Conservation (phyloP, 2,329 filamentous ascomycete species). For the Neopestalotiopsis sp. region DNA sequence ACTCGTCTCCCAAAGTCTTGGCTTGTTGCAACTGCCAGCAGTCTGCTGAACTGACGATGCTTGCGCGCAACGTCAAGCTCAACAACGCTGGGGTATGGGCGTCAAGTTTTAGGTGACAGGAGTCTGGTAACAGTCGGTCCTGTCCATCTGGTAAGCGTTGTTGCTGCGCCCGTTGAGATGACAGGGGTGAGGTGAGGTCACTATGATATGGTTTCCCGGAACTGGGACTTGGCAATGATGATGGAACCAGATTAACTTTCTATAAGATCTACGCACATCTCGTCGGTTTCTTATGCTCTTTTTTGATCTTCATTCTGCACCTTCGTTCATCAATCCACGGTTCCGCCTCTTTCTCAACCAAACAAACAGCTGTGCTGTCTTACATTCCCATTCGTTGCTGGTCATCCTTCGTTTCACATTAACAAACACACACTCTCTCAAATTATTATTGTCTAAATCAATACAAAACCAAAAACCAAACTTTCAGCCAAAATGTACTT, state of each 20-base stretch:
- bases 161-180: background rate
- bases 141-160: background rate
- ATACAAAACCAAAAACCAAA: background rate
- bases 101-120: background rate
- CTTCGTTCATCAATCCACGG: slow-evolving; percentile 13
- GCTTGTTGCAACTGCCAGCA: background rate
- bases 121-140: background rate
- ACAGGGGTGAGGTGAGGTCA: background rate
- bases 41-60: background rate
- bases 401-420: slow-evolving; percentile 14
- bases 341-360: slow-evolving; percentile 7
- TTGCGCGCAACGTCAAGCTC: background rate
- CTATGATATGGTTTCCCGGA: background rate
- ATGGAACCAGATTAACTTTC: background rate
- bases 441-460: background rate
- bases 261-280: slow-evolving; percentile 17
- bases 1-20: background rate
- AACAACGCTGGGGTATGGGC: background rate
- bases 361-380: slow-evolving; percentile 21
- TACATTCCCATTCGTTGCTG: slow-evolving; percentile 16
- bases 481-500: slow-evolving; percentile 41
- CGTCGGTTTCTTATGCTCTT: background rate
- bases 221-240: background rate
- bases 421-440: slow-evolving; percentile 5
- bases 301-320: slow-evolving; percentile 16